phyloP scores from a whole-genome alignment of 495 filamentous ascomycete genomes.

The Hypoxylon crocopeplum region DNA sequence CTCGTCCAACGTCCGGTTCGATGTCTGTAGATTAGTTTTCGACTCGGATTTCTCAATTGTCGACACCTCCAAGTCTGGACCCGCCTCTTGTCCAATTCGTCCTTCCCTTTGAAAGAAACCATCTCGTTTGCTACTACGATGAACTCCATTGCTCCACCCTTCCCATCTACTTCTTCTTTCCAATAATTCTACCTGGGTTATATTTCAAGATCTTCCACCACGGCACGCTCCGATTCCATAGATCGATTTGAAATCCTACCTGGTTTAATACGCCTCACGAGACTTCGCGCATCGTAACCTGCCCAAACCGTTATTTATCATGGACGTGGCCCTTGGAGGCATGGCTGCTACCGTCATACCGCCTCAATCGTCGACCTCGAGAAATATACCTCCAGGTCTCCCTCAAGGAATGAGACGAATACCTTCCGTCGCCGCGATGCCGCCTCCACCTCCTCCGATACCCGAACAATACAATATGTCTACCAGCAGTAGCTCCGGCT shows the following conservation, averaged over 20 bases:
- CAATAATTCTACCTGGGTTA: conserved; percentile 6
- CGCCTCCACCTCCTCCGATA: conserved; percentile 45
- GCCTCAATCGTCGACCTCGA: conserved; percentile 35
- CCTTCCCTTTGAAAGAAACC: neutral
- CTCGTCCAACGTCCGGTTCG: conserved; percentile 2
- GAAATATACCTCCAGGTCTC: conserved; percentile 51
- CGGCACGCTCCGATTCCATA: neutral
- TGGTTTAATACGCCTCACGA: neutral
- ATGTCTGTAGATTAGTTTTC: neutral
- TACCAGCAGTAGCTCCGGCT: conserved; percentile 28
- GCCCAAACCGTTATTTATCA: conserved; percentile 26
- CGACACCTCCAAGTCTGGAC: neutral
- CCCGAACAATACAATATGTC: conserved; percentile 45
- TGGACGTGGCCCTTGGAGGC: conserved; percentile 39
- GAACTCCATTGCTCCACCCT: conserved; percentile 2
- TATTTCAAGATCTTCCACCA: neutral
- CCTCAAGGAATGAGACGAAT: conserved; percentile 46
- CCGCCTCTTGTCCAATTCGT: conserved; percentile 1
- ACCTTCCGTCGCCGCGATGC: conserved; percentile 44
- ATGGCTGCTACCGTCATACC: conserved; percentile 38
- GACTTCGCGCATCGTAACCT: neutral
- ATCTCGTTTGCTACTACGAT: conserved; percentile 10
- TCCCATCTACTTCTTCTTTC: conserved; percentile 2
- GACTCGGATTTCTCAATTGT: neutral
- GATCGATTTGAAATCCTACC: conserved; percentile 5